A percentile compares a stretch with the other conserved stretches of the same genome.
Conservation (phyloP, 495 filamentous ascomycete species). For the Penicillium ucsense region DNA sequence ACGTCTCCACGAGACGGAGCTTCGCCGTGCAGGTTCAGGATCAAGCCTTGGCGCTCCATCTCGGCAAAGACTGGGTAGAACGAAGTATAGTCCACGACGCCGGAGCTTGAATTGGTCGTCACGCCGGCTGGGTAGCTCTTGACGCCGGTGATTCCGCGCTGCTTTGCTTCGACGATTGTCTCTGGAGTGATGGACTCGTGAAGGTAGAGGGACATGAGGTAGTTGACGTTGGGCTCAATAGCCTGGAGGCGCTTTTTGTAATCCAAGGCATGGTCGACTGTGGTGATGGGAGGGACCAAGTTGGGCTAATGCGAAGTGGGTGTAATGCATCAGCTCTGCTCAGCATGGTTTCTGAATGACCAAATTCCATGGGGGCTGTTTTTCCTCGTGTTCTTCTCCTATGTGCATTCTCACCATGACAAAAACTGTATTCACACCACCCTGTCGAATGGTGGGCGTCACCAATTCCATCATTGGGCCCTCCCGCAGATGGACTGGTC, state of each 20-base stretch:
- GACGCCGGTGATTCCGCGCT: slow-evolving; percentile 37
- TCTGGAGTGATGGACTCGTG: slow-evolving; percentile 69
- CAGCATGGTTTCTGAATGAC: neutral
- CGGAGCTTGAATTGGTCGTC: slow-evolving; percentile 78
- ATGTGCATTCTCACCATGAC: slow-evolving; percentile 53
- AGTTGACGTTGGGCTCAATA: slow-evolving; percentile 64
- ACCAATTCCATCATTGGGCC: slow-evolving; percentile 76
- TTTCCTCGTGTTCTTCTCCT: slow-evolving; percentile 4
- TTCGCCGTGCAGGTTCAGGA: slow-evolving; percentile 58
- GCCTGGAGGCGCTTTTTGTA: slow-evolving; percentile 59
- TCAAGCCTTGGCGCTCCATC: slow-evolving; percentile 59
- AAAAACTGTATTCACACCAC: slow-evolving; percentile 69
- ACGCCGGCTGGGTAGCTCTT: slow-evolving; percentile 56
- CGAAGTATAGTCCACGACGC: slow-evolving; percentile 60
- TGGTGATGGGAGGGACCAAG: slow-evolving; percentile 65
- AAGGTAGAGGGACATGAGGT: slow-evolving; percentile 84
- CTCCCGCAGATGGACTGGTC: slow-evolving; percentile 59
- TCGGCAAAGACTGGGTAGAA: slow-evolving; percentile 73
- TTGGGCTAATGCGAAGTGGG: slow-evolving; percentile 41
- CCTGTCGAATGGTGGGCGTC: slow-evolving; percentile 60
- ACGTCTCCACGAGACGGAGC: slow-evolving; percentile 41
- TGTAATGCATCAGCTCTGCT: slow-evolving; percentile 6
- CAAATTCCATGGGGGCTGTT: neutral
- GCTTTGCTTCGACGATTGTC: slow-evolving; percentile 62
- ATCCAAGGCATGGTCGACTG: slow-evolving; percentile 61